A percentile compares a stretch with the other conserved stretches of the same genome.
phyloP scores from a whole-genome alignment of 306 rosid species.

The Medicago arabica region DNA sequence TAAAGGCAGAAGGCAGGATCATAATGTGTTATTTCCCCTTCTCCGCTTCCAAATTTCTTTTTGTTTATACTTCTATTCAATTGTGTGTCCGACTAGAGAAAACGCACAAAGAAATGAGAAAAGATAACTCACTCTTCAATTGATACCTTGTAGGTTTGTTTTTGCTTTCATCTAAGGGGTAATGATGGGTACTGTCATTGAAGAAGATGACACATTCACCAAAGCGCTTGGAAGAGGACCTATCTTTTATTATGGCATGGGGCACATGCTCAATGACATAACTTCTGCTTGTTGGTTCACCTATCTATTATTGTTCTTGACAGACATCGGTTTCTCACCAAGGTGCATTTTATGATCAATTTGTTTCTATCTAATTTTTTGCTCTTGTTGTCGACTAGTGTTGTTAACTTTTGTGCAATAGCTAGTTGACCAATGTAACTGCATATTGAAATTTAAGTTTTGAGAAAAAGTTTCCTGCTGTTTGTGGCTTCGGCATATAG shows the following conservation, averaged over 20 bases:
- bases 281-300: conserved; percentile 98
- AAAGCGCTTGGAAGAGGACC: conserved; percentile 74
- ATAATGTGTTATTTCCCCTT: too few species aligned
- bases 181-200: conserved; percentile 55
- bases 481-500: conserved; percentile 13
- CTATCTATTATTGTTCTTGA: conserved; percentile 82
- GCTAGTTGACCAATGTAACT: conserved; percentile 7
- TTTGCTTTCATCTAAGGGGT: conserved; percentile 26
- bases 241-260: conserved; percentile 80
- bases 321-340: conserved; percentile 88
- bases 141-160: conserved; percentile 53
- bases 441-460: conserved; percentile 13
- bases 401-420: conserved; percentile 4
- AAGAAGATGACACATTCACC: conserved; percentile 55
- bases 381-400: background rate
- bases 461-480: conserved; percentile 1
- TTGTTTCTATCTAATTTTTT: background rate
- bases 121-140: background rate
- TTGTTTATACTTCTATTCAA: too few species aligned
- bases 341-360: conserved; percentile 53
- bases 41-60: too few species aligned
- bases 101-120: too few species aligned
- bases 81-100: too few species aligned
- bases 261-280: conserved; percentile 98
- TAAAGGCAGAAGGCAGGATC: too few species aligned